These are phyloP conservation scores for Austroboletus eburneus DNA, from an alignment of 768 basidiomycete genomes.

Conservation along the genomic window DNA sequence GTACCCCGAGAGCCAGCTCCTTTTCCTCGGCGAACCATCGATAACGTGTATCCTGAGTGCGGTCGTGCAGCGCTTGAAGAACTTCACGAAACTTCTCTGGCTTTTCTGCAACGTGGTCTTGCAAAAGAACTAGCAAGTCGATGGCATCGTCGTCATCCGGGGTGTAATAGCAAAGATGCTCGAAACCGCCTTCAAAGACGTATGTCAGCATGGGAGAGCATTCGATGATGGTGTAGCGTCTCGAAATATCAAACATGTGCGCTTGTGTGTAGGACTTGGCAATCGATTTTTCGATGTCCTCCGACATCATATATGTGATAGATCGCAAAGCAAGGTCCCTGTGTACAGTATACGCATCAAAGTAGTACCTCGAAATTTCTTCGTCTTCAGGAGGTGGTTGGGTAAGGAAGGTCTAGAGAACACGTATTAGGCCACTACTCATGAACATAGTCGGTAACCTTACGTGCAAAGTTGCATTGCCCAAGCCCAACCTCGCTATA, in stretches of 20 bases:
- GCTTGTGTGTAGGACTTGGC: constrained; percentile 19
- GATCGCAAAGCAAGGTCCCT: constrained; percentile 28
- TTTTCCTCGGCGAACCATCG: constrained; percentile 25
- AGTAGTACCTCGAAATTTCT: constrained; percentile 14
- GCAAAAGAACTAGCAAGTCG: constrained; percentile 17
- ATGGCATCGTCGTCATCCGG: constrained; percentile 26
- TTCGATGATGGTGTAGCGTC: constrained; percentile 21
- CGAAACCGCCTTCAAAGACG: constrained; percentile 27
- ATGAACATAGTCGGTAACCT: not conserved
- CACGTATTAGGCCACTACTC: not conserved
- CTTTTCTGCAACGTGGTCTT: constrained; percentile 20
- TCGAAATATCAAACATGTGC: constrained; percentile 26
- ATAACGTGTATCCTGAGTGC: constrained; percentile 16
- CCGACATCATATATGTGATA: constrained; percentile 25
- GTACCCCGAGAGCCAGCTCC: constrained; percentile 20
- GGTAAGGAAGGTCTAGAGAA: constrained; percentile 22
- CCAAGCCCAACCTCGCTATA: constrained; percentile 17
- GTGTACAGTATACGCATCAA: constrained; percentile 19
- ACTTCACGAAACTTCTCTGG: constrained; percentile 19
- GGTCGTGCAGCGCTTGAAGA: constrained; percentile 26
- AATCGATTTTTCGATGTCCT: constrained; percentile 24
- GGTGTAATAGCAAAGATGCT: constrained; percentile 23
- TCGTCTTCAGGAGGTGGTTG: constrained; percentile 12
- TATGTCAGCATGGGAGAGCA: constrained; percentile 27
- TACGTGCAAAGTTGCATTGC: constrained; percentile 24